Evolutionary conservation across 2,329 filamentous ascomycete genomes (phyloP).

Genomic region (Orbilia blumenaviensis): DNA sequence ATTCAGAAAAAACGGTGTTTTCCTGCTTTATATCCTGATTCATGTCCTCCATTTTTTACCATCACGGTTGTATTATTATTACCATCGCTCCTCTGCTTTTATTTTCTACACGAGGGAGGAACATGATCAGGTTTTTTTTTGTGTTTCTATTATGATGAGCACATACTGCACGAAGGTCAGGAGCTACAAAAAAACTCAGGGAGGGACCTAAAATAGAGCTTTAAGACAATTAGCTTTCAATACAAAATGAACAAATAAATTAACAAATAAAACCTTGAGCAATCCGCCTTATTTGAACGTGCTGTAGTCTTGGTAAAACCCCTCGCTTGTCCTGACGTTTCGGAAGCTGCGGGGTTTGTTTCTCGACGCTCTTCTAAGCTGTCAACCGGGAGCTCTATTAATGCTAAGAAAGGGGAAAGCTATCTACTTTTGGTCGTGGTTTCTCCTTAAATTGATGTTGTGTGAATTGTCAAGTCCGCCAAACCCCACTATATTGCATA

Average conservation of each 20-base stretch:
- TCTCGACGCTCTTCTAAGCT: neutral
- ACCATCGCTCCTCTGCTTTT: constrained; percentile 28
- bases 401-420: constrained; percentile 22
- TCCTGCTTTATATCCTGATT: constrained; percentile 24
- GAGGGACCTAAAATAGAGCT: constrained; percentile 21
- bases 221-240: constrained; percentile 4
- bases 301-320: neutral
- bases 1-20: constrained; percentile 41
- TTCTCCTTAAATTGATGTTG: neutral
- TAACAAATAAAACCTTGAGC: constrained; percentile 3
- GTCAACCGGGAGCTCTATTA: neutral
- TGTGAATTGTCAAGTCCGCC: neutral
- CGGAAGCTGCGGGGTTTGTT: constrained; percentile 41
- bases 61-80: constrained; percentile 36
- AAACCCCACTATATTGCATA: constrained; percentile 3
- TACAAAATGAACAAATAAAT: constrained; percentile 24
- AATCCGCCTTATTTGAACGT: neutral
- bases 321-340: constrained; percentile 43
- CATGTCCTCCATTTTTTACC: constrained; percentile 7
- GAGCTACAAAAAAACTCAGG: constrained; percentile 12
- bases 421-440: neutral
- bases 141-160: constrained; percentile 44
- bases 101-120: constrained; percentile 16
- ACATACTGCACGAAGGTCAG: constrained; percentile 45
- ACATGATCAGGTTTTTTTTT: constrained; percentile 26